Base-by-base conservation (phyloP, 352 stramenopile species). In the Globisporangium cylindrosporum region DNA sequence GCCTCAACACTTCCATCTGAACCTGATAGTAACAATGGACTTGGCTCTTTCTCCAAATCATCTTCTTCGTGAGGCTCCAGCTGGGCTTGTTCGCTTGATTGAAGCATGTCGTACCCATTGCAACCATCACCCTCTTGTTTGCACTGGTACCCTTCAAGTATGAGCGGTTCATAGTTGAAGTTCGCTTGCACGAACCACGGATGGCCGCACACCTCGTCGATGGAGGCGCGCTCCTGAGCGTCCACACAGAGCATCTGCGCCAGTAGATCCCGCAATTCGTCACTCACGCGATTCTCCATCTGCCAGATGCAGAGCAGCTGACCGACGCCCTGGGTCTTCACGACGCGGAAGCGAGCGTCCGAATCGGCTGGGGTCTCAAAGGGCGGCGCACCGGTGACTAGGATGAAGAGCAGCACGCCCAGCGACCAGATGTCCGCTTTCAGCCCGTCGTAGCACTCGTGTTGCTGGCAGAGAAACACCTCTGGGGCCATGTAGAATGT, bases 401-500 rank as follows among this genome's bases (percentile, higher is more conserved):
- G 63, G 60, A 89, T 84, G 56, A 91, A 91, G 59, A 91, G 59
- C 57, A 91, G 59, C 25, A 91, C 78, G 0, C 82, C 82, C 6
- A 91, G 78, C 38, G 82, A 91, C 82, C 82, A 89, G 41, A 91
- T 70, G 54, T 91, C 82, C 4, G 80, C 79, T 27, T 77, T 71
- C 8, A 89, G 66, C 9, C 77, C 82, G 48, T 89, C 68, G 68
- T 84, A 87, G 36, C 60, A 63, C n/a, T 68, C 66, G 12, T 56
- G 60, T 1, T 62, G 24, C 43, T 69, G 66, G 43, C 55, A 56
- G 25, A 58, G n/a, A 56, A 81, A 75, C 41, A 91, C 82, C 57
- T 91, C 82, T 0, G 82, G 82, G 0, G 82, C 82, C 82, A 91
- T 89, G 63, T 89, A 91, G 67, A 89, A 86, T 18, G 72, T 46